Evolutionary conservation across 495 filamentous ascomycete species (phyloP).

Genomic region (Talaromyces stipitatus): DNA sequence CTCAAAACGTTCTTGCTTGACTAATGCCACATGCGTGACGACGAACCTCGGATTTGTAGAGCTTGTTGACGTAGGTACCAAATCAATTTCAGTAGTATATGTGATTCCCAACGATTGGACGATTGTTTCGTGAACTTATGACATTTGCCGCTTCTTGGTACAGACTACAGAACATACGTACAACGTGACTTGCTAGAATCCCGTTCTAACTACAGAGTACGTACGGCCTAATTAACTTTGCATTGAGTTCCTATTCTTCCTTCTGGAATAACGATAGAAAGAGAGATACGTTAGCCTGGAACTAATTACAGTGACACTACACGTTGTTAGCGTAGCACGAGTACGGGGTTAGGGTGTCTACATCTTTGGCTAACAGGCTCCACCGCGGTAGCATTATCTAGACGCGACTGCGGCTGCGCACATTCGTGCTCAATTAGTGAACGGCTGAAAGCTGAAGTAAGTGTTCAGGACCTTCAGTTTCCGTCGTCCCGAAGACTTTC

Average conservation of each 20-base stretch:
- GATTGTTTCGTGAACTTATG: too few relatives aligned
- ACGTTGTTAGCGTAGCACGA: neutral
- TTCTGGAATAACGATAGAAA: constrained; percentile 1
- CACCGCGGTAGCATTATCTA: neutral
- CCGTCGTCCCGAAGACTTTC: too few relatives aligned
- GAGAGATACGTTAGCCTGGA: neutral
- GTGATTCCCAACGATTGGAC: neutral
- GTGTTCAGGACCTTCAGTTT: too few relatives aligned
- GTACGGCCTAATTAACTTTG: neutral
- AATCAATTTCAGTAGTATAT: neutral
- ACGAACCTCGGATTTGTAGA: neutral
- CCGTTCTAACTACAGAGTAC: neutral
- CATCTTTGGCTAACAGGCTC: too few relatives aligned
- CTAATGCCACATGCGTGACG: too few relatives aligned
- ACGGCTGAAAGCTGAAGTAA: too few relatives aligned
- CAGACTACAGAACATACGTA: too few relatives aligned
- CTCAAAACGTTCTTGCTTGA: too few relatives aligned
- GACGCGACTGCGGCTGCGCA: neutral
- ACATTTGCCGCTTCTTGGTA: neutral
- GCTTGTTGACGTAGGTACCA: neutral
- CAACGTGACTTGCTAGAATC: neutral
- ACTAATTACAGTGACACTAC: neutral
- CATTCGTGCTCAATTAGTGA: too few relatives aligned
- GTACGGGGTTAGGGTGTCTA: neutral
- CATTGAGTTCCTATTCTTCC: too few relatives aligned